These are phyloP conservation scores for Kregervanrija pseudodelftensis DNA, from an alignment of 805 yeast genomes.

Conservation along the genomic window DNA sequence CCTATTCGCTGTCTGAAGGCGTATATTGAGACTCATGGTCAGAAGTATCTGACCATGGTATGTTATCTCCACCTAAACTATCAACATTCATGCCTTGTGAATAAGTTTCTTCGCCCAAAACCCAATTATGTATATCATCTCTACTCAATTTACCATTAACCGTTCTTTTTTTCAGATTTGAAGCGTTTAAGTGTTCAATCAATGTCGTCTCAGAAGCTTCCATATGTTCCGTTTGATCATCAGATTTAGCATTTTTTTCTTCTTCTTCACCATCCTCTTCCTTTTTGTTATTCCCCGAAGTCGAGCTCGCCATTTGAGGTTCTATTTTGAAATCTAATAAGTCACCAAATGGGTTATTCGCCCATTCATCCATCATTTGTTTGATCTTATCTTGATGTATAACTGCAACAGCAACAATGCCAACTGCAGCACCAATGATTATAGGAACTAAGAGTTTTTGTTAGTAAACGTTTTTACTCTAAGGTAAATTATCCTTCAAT, in stretches of 20 bases:
- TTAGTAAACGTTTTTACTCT: not conserved
- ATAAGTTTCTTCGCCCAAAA: not conserved
- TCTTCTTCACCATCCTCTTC: not conserved
- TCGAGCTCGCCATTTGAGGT: conserved; percentile 1
- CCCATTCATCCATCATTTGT: conserved; percentile 8
- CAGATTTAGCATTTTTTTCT: not conserved
- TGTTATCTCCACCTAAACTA: not conserved
- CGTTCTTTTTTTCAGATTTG: not conserved
- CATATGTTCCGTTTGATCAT: not conserved
- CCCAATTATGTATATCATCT: conserved; percentile 2
- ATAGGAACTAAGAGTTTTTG: conserved; percentile 14
- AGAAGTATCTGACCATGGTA: not conserved
- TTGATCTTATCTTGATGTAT: conserved; percentile 21
- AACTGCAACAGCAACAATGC: conserved; percentile 20
- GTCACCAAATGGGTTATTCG: conserved; percentile 12
- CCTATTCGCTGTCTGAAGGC: not conserved
- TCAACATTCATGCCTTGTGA: not conserved
- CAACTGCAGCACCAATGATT: conserved; percentile 19
- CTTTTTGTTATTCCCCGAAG: not conserved
- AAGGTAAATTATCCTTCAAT: too few relatives aligned
- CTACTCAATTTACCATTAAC: not conserved
- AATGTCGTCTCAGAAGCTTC: not conserved
- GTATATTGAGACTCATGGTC: not conserved
- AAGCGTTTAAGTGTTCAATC: too few relatives aligned
- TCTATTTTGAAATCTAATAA: conserved; percentile 11